Conservation (phyloP, 2,329 filamentous ascomycete species). For the Calonectria leucothoes region DNA sequence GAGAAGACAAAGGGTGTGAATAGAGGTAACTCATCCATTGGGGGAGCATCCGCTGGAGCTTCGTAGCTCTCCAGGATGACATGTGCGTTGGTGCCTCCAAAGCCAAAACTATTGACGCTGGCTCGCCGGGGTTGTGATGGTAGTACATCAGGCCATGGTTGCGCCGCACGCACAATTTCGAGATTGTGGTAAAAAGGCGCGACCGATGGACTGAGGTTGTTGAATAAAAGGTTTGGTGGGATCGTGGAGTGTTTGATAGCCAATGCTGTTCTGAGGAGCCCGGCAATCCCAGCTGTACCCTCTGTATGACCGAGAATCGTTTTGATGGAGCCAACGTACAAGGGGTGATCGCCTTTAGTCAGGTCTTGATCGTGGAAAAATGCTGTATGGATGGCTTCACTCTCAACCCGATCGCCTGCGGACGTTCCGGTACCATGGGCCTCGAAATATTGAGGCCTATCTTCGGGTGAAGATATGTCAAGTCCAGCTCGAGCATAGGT, state of each 20-base stretch:
- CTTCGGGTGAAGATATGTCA: conserved; percentile 36
- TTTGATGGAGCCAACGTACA: conserved; percentile 43
- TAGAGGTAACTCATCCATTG: not conserved
- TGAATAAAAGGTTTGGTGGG: conserved; percentile 45
- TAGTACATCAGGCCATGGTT: conserved; percentile 31
- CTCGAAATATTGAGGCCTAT: conserved; percentile 37
- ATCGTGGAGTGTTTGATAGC: conserved; percentile 32
- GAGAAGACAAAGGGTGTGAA: conserved; percentile 14
- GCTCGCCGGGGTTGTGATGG: conserved; percentile 22
- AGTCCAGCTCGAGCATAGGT: not conserved
- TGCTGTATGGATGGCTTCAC: not conserved
- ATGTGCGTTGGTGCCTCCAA: conserved; percentile 57
- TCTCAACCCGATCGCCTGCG: not conserved
- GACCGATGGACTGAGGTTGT: conserved; percentile 41
- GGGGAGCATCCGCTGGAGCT: not conserved
- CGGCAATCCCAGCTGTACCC: conserved; percentile 37
- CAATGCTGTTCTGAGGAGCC: conserved; percentile 27
- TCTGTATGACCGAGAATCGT: conserved; percentile 42
- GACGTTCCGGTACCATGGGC: not conserved
- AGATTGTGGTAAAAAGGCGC: conserved; percentile 38
- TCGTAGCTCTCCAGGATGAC: conserved; percentile 43
- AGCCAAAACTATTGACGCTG: conserved; percentile 50
- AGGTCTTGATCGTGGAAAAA: conserved; percentile 26
- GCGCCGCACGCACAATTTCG: conserved; percentile 28
- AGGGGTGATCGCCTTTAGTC: not conserved